A percentile compares a stretch with the other conserved stretches of the same genome.
These are phyloP conservation scores for Myrica gale DNA, from an alignment of 306 rosid species.

Conservation along the genomic window DNA sequence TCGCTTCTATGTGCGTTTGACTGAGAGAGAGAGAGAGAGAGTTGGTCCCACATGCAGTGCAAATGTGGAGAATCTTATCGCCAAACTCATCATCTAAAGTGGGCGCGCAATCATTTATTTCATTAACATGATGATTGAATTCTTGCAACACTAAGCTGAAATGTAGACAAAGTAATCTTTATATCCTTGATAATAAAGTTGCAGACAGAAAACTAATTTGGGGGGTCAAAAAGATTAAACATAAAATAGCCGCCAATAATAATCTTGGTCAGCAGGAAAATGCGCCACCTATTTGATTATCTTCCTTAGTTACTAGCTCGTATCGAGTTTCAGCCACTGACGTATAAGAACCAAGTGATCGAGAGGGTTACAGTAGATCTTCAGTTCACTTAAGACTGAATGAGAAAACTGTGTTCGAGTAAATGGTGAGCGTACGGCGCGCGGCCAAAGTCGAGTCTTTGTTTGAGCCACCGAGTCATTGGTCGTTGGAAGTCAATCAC, in stretches of 20 bases:
- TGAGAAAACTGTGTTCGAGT: too few species aligned
- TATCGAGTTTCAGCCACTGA: too few species aligned
- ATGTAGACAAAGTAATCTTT: neutral
- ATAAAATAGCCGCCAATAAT: too few species aligned
- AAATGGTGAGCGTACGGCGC: neutral
- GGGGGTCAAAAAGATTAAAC: neutral
- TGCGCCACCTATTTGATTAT: too few species aligned
- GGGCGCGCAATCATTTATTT: neutral
- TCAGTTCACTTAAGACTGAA: too few species aligned
- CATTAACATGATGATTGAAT: neutral
- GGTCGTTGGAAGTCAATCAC: conserved; percentile 14
- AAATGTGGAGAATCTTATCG: neutral
- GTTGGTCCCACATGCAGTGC: neutral
- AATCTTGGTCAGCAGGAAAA: too few species aligned
- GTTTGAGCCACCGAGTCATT: conserved; percentile 14
- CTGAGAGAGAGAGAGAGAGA: neutral
- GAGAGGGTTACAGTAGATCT: too few species aligned
- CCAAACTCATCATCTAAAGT: neutral
- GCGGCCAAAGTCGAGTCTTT: conserved; percentile 1
- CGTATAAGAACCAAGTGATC: too few species aligned
- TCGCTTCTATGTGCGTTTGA: too few species aligned
- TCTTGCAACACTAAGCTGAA: neutral
- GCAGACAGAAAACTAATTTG: neutral
- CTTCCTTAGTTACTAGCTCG: too few species aligned
- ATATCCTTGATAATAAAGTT: neutral